These are phyloP conservation scores for Linnemannia hyalina DNA, from an alignment of 192 early-diverging fungal genomes.

Conservation along the genomic window DNA sequence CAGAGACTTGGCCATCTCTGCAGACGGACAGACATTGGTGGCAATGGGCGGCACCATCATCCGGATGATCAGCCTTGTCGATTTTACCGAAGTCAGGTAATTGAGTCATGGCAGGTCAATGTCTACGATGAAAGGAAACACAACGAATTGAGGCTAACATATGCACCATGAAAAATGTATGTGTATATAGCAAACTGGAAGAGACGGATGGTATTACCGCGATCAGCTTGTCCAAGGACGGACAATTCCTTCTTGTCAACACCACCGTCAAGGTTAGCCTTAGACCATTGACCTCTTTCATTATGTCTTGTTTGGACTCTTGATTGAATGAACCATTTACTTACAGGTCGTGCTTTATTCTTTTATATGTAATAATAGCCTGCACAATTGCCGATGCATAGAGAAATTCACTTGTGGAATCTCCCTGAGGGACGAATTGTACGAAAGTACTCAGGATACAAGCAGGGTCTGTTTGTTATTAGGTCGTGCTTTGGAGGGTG, in stretches of 20 bases:
- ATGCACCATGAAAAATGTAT: too few relatives aligned
- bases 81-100: conserved; percentile 38
- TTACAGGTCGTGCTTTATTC: neutral
- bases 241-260: conserved; percentile 67
- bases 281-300: conserved; percentile 14
- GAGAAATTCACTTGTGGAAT: conserved; percentile 94
- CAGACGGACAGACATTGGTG: conserved; percentile 73
- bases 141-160: too few relatives aligned
- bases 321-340: neutral
- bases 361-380: conserved; percentile 56
- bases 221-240: conserved; percentile 59
- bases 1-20: conserved; percentile 72
- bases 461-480: conserved; percentile 90
- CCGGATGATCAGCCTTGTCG: conserved; percentile 43
- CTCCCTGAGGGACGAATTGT: conserved; percentile 75
- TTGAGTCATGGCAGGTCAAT: neutral
- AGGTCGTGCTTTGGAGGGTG: conserved; percentile 92
- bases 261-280: conserved; percentile 55
- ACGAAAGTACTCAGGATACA: conserved; percentile 84
- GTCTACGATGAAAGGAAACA: neutral
- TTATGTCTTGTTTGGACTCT: neutral
- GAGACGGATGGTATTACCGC: conserved; percentile 56
- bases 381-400: conserved; percentile 69
- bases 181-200: conserved; percentile 41
- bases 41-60: conserved; percentile 41